These are phyloP conservation scores for Aspergillus texensis DNA, from an alignment of 2,329 filamentous ascomycete genomes.

Conservation along the genomic window DNA sequence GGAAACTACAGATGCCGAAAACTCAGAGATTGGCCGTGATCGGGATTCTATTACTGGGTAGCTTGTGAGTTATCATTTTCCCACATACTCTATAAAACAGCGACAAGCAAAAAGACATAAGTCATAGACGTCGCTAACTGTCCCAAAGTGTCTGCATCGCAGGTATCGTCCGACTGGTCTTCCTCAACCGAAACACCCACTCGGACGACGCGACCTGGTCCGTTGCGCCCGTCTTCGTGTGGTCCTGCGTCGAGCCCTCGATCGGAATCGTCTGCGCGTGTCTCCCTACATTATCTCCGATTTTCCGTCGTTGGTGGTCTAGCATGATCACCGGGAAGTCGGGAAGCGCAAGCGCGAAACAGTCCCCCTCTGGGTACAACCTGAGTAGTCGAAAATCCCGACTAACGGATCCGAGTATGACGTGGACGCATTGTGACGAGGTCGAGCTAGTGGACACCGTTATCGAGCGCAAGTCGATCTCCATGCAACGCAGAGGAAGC, in stretches of 20 bases:
- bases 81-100: too few relatives aligned
- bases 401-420: background rate
- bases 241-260: slow-evolving; percentile 6
- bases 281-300: background rate
- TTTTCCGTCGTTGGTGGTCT: slow-evolving; percentile 6
- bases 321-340: background rate
- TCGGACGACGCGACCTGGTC: background rate
- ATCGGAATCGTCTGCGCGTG: slow-evolving; percentile 4
- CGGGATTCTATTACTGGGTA: background rate
- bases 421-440: background rate
- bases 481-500: background rate
- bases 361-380: background rate
- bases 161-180: slow-evolving; percentile 3
- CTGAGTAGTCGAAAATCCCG: background rate
- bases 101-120: background rate
- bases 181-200: background rate
- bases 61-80: background rate
- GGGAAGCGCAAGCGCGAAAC: background rate
- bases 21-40: background rate
- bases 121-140: background rate
- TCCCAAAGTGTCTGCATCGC: slow-evolving; percentile 1
- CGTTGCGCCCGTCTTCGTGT: slow-evolving; percentile 3
- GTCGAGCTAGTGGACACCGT: background rate
- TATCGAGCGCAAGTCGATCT: background rate
- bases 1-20: background rate